phyloP scores from a whole-genome alignment of 2,329 filamentous ascomycete genomes.

The Diaporthe citri region DNA sequence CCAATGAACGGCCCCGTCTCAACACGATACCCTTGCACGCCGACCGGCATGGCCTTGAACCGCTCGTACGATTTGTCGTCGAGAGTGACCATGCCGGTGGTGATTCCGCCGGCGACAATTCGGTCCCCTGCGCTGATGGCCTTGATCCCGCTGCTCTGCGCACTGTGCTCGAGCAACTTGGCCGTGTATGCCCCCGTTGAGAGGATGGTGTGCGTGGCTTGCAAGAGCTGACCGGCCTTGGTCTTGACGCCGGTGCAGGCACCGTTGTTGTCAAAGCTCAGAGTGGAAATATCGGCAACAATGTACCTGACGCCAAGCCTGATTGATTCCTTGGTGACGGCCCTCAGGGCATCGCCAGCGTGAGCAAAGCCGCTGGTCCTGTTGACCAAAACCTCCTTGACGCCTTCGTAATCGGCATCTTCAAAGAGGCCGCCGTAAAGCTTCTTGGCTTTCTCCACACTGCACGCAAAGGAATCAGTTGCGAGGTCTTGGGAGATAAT shows the following conservation, averaged over 20 bases:
- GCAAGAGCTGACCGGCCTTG: conserved; percentile 56
- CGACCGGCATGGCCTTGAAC: conserved; percentile 64
- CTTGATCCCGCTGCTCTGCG: conserved; percentile 58
- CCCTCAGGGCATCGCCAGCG: conserved; percentile 69
- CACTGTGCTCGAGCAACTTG: conserved; percentile 65
- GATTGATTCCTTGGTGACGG: conserved; percentile 65
- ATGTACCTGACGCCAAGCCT: conserved; percentile 71
- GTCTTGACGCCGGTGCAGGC: conserved; percentile 63
- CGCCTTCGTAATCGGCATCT: conserved; percentile 70
- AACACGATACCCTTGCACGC: conserved; percentile 56
- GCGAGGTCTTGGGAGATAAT: neutral
- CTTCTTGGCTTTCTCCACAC: conserved; percentile 58
- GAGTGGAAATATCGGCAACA: conserved; percentile 61
- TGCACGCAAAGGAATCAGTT: neutral
- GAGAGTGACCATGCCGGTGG: conserved; percentile 69
- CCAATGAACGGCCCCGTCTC: conserved; percentile 64
- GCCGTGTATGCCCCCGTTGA: conserved; percentile 71
- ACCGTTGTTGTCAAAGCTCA: conserved; percentile 61
- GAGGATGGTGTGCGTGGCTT: conserved; percentile 65
- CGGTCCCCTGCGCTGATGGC: conserved; percentile 65
- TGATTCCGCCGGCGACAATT: conserved; percentile 71
- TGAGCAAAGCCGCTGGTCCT: conserved; percentile 73
- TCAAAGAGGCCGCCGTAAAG: conserved; percentile 71
- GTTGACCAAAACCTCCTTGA: conserved; percentile 72
- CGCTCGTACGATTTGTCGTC: conserved; percentile 58